Conservation (phyloP, 2,329 filamentous ascomycete genomes). For the Cladophialophora carrionii region DNA sequence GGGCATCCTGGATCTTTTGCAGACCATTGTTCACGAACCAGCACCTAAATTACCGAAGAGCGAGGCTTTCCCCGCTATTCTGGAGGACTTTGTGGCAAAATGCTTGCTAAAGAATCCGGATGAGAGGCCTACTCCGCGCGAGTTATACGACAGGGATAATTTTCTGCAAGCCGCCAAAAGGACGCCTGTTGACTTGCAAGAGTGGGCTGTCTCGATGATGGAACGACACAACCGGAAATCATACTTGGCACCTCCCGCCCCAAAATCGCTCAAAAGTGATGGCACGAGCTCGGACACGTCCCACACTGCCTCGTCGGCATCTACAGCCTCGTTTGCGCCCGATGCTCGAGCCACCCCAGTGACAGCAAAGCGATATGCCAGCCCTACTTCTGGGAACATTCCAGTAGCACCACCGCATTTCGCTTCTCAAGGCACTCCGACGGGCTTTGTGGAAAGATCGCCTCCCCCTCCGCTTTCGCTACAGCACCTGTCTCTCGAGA, state of each 20-base stretch:
- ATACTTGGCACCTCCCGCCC: conserved; percentile 80
- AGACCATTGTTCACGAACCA: conserved; percentile 96
- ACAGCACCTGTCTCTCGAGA: conserved; percentile 52
- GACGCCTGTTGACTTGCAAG: conserved; percentile 88
- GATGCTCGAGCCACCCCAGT: conserved; percentile 35
- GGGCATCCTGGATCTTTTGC: conserved; percentile 91
- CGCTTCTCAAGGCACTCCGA: conserved; percentile 39
- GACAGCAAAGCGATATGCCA: conserved; percentile 48
- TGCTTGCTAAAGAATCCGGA: conserved; percentile 90
- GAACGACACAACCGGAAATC: conserved; percentile 95
- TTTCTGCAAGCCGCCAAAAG: conserved; percentile 96
- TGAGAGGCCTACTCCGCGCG: conserved; percentile 85
- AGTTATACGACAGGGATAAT: conserved; percentile 88
- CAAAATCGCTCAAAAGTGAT: conserved; percentile 71
- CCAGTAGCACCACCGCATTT: conserved; percentile 57
- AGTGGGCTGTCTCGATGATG: conserved; percentile 93
- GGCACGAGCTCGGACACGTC: conserved; percentile 41
- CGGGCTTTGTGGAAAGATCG: conserved; percentile 40
- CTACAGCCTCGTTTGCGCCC: conserved; percentile 47
- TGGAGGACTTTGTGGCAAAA: conserved; percentile 97
- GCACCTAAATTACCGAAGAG: conserved; percentile 93
- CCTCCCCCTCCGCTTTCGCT: conserved; percentile 46
- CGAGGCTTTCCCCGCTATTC: conserved; percentile 90
- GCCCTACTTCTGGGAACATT: conserved; percentile 73
- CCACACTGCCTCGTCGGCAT: conserved; percentile 37